phyloP scores from a whole-genome alignment of 2,329 filamentous ascomycete genomes.

The Ceratocystis lukuohia region DNA sequence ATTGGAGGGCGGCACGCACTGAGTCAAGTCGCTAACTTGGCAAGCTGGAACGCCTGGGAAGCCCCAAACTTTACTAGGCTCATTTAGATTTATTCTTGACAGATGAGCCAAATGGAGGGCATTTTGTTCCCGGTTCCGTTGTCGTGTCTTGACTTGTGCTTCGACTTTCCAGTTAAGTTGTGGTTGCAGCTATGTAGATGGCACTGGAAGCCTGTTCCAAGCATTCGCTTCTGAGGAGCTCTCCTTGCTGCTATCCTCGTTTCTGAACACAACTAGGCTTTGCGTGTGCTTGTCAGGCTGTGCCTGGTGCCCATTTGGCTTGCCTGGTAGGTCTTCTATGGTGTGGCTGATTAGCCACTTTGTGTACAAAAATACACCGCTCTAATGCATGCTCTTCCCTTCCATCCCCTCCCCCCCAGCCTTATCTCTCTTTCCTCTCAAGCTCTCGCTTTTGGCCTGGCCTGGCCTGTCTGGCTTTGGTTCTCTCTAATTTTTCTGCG shows the following conservation, averaged over 20 bases:
- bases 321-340: not conserved
- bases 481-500: not conserved
- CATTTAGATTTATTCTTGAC: not conserved
- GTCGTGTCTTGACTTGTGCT: no score
- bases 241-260: not conserved
- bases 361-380: slow-evolving; percentile 3
- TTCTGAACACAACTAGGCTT: not conserved
- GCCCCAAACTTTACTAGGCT: not conserved
- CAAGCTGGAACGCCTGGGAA: not conserved
- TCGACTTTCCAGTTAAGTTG: no score
- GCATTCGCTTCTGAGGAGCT: not conserved
- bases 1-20: no score
- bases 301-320: not conserved
- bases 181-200: not conserved
- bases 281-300: not conserved
- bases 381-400: slow-evolving; percentile 1
- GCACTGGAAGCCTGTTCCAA: not conserved
- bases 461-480: not conserved
- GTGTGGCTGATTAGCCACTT: not conserved
- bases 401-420: not conserved
- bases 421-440: not conserved
- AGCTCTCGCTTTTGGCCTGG: not conserved
- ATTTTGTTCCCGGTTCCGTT: not conserved
- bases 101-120: not conserved
- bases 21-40: no score